phyloP scores from a whole-genome alignment of 352 stramenopile species.

The Hyaloperonospora brassicae region DNA sequence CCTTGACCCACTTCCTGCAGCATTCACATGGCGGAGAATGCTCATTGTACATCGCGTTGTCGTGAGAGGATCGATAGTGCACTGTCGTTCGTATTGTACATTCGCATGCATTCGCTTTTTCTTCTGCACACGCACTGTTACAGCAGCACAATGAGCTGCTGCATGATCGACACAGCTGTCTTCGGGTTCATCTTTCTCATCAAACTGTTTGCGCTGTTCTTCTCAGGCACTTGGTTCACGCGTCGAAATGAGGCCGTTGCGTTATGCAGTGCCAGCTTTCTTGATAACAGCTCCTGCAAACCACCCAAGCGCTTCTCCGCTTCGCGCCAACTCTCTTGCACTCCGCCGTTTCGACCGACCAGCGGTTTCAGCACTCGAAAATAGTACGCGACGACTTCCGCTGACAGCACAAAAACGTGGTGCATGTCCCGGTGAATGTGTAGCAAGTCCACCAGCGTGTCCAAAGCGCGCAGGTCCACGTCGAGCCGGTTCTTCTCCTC shows the following conservation, averaged over 20 bases:
- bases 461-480: slow-evolving; percentile 58
- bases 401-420: slow-evolving; percentile 65
- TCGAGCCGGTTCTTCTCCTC: slow-evolving; percentile 33
- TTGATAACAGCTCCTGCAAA: slow-evolving; percentile 43
- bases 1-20: too few relatives aligned
- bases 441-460: slow-evolving; percentile 90
- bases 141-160: slow-evolving; percentile 39
- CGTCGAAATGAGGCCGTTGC: slow-evolving; percentile 31
- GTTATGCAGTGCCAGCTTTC: slow-evolving; percentile 53
- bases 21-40: too few relatives aligned
- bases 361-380: slow-evolving; percentile 28
- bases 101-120: background rate
- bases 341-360: slow-evolving; percentile 11
- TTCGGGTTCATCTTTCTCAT: slow-evolving; percentile 69
- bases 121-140: slow-evolving; percentile 15
- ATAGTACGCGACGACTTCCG: slow-evolving; percentile 55
- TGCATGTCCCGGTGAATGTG: slow-evolving; percentile 92
- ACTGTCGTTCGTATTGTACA: too few relatives aligned
- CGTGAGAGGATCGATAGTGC: background rate
- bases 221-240: slow-evolving; percentile 22
- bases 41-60: too few relatives aligned
- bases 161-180: slow-evolving; percentile 42
- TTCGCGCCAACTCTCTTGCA: slow-evolving; percentile 43
- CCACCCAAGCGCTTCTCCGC: slow-evolving; percentile 39
- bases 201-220: slow-evolving; percentile 26